Conservation (phyloP, 1,284 basidiomycete genomes). For the Papiliotrema fonsecae region DNA sequence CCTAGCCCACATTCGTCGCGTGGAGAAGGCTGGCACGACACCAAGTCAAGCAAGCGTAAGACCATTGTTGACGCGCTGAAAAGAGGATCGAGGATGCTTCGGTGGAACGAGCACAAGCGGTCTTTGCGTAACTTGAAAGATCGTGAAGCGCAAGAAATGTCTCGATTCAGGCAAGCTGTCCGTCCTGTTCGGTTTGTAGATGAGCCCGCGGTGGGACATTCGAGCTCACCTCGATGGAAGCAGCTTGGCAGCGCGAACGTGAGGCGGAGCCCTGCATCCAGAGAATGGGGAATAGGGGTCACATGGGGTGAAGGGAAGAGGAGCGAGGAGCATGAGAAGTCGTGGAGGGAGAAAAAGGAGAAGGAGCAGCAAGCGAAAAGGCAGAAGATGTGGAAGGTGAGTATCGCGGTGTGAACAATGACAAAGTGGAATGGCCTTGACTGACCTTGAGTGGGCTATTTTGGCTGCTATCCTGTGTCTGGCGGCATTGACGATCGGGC, state of each 20-base stretch:
- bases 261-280: not conserved
- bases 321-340: constrained; percentile 1
- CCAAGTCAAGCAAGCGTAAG: constrained; percentile 3
- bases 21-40: not conserved
- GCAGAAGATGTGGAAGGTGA: constrained; percentile 18
- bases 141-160: constrained; percentile 28
- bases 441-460: no score
- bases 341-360: constrained; percentile 10
- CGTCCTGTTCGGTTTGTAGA: not conserved
- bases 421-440: no score
- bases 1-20: constrained; percentile 4
- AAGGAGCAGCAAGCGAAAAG: constrained; percentile 12
- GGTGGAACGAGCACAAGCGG: constrained; percentile 2
- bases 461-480: constrained; percentile 22
- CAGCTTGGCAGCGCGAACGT: no score
- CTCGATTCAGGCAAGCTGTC: constrained; percentile 13
- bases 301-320: constrained; percentile 3
- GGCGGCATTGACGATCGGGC: constrained; percentile 26
- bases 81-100: constrained; percentile 3
- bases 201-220: not conserved
- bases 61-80: constrained; percentile 18
- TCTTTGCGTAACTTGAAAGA: constrained; percentile 15
- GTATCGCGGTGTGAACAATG: no score
- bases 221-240: no score
- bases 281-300: constrained; percentile 3